Evolutionary conservation across 2,329 filamentous ascomycete genomes (phyloP), one percentile per base, ranked within the genome.

Genomic region (Harringtonia aguacate): DNA sequence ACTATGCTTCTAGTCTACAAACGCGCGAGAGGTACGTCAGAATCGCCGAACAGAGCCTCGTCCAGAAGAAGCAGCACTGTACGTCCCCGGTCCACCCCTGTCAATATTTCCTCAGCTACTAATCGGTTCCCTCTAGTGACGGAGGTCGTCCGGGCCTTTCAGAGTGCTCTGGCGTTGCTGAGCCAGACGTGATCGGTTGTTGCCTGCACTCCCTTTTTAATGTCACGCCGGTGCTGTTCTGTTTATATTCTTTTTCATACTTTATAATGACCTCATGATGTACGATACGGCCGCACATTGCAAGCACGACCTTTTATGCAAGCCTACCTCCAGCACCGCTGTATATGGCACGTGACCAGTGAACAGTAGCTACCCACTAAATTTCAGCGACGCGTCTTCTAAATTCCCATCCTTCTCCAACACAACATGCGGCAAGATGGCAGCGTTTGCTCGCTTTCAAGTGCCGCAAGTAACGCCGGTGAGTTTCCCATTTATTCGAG

Each of bases 61-160:
- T 79, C 43, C 73, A 81, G 52, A 92, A 84, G 58, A 83, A 88
- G 56, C 71, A 81, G 48, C 88, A 95, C 55, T 86, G 88, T 94
- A 66, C 66, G 84, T 65, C 27, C 30, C 40, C 12, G 10, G 13
- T 13, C 24, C 24, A 18, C 14, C 1, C 8, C 7, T n/a, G 8
- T 20, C n/a, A n/a, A n/a, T n/a, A n/a, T 27, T 8, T 20, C 36
- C 35, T 7, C 14, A 33, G 6, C 34, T 33, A 8, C 50, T 61
- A 36, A 58, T 50, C 29, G 44, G 30, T n/a, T n/a, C n/a, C n/a
- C 20, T 46, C 2, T 51, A 73, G 69, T 73, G 50, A 59, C 61
- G 14, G 72, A 79, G 53, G 78, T 81, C 44, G 73, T 81, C 10
- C 67, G 69, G 40, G 77, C 77, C 18, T 81, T 81, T 57, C 73